phyloP scores from a whole-genome alignment of 352 stramenopile genomes.

The Phytophthora constricta region DNA sequence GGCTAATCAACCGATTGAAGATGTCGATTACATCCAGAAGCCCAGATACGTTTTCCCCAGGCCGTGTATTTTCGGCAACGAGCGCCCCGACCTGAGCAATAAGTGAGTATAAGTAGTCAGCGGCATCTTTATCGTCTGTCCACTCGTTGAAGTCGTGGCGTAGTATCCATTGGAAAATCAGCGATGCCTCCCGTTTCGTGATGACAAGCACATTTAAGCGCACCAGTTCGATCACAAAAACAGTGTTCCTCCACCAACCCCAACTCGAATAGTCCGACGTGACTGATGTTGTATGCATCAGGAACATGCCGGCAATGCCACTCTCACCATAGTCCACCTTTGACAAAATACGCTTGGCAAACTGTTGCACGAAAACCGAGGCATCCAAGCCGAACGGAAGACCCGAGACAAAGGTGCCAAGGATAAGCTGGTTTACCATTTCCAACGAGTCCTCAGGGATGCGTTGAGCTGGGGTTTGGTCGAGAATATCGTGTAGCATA shows the following conservation, averaged over 20 bases:
- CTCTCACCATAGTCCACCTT: constrained; percentile 32
- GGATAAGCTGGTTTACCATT: constrained; percentile 28
- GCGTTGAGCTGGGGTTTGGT: constrained; percentile 3
- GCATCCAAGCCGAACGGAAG: constrained; percentile 29
- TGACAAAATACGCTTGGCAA: constrained; percentile 34
- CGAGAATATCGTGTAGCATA: constrained; percentile 30
- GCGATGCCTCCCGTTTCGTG: constrained; percentile 32
- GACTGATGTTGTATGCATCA: constrained; percentile 7
- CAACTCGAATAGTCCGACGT: constrained; percentile 19
- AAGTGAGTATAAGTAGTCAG: constrained; percentile 25
- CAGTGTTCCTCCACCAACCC: constrained; percentile 44
- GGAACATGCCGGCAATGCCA: constrained; percentile 16
- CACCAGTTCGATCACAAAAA: constrained; percentile 36
- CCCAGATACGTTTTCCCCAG: constrained; percentile 34
- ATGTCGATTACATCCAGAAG: constrained; percentile 44
- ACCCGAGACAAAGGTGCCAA: constrained; percentile 26
- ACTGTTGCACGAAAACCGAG: constrained; percentile 29
- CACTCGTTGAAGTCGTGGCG: constrained; percentile 46
- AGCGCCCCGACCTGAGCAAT: constrained; percentile 28
- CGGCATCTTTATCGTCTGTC: constrained; percentile 17
- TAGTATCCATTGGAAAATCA: constrained; percentile 43
- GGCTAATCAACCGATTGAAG: constrained; percentile 29
- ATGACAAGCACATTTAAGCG: constrained; percentile 17
- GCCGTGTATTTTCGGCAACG: constrained; percentile 25
- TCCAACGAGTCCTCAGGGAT: constrained; percentile 21